Conservation (phyloP, 306 rosid genomes). For the Glycyrrhiza uralensis region DNA sequence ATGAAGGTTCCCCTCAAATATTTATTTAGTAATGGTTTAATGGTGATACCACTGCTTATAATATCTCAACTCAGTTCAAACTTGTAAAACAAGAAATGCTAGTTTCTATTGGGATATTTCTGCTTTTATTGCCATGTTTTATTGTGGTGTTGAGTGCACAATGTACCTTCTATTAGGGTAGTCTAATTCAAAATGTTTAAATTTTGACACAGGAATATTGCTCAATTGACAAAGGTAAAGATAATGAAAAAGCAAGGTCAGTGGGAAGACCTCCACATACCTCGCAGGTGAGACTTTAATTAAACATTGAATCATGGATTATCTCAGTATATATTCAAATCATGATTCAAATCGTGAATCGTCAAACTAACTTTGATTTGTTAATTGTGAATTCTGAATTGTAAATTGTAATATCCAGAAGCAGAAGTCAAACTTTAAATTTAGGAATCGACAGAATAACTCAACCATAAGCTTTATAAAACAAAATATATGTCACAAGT, state of each 20-base stretch:
- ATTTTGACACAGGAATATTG: conserved; percentile 62
- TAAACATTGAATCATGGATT: background rate
- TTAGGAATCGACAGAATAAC: too few relatives aligned
- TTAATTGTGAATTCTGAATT: background rate
- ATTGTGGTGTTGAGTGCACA: background rate
- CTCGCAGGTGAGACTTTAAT: conserved; percentile 53
- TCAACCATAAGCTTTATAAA: too few relatives aligned
- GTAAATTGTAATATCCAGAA: background rate
- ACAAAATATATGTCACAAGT: too few relatives aligned
- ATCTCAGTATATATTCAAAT: background rate
- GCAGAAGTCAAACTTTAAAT: too few relatives aligned
- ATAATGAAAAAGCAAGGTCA: conserved; percentile 75
- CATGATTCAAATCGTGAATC: background rate
- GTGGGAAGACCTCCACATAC: conserved; percentile 78
- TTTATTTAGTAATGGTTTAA: background rate
- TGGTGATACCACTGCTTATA: background rate
- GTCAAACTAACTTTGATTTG: background rate
- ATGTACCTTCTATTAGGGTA: background rate
- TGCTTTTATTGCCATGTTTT: background rate
- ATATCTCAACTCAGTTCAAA: background rate
- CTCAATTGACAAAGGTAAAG: conserved; percentile 66
- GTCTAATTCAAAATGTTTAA: conserved; percentile 19
- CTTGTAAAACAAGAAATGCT: background rate
- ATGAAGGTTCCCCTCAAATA: background rate
- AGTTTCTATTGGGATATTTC: conserved; percentile 3